Evolutionary conservation across 1,284 basidiomycete genomes (phyloP), one percentile per base, ranked within the genome.

Genomic region (Bjerkandera adusta): DNA sequence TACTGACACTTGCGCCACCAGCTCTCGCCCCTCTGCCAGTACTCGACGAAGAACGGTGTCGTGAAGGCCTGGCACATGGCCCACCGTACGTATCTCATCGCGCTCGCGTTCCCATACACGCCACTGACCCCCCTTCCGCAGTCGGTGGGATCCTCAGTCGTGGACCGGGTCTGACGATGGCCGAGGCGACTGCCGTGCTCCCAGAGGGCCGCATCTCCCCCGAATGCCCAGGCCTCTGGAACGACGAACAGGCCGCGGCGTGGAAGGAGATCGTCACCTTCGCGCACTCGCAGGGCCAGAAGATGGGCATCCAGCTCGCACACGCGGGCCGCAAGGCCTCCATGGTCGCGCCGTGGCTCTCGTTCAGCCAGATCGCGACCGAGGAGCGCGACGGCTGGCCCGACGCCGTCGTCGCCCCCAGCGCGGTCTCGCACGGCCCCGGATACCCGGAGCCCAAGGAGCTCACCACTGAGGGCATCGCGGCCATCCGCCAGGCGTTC

Each of bases 131-230:
- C 35, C 43, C 24, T 24, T 16, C 2, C 15, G 0, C 45, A 62
- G 60, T 64, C 26, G 61, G 57, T 29, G 76, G 75, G 3, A 76
- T 76, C 51, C 70, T 77, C 33, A 72, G 73, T 10, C 70, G 79
- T 18, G 79, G 80, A 16, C 78, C 78, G 15, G 80, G 79, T 7
- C 75, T 75, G 13, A 74, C 85, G 49, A 73, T 75, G 53, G 67
- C 85, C 34, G 86, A 89, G 63, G 85, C 85, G 1, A 81, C 82
- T 0, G 75, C 79, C 4, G 83, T 92, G 13, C 67, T 84, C 0
- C 85, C 90, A 0, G 87, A 92, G 63, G 91, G 89, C 3, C 77
- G 91, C 32, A 85, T 88, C 55, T 76, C 82, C 1, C 83, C 84
- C 0, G 75, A 87, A 57, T 81, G 85, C 56, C 67, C 70, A 57